phyloP scores from a whole-genome alignment of 2,329 filamentous ascomycete genomes.

The Graphilbum fragrans region DNA sequence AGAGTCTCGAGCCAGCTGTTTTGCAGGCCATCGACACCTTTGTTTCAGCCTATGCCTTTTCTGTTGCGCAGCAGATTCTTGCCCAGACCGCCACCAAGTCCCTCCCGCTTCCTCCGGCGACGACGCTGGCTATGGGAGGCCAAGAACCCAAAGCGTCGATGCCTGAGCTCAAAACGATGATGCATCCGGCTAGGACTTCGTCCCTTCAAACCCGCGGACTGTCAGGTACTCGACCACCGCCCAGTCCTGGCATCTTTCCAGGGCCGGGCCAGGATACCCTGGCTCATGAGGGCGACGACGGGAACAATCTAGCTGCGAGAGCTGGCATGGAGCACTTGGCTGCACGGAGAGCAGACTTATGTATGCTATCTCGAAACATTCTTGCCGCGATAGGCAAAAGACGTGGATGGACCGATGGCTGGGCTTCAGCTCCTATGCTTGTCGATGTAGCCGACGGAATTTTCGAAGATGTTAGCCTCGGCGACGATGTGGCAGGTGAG shows the following conservation, averaged over 20 bases:
- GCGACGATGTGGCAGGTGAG: conserved; percentile 18
- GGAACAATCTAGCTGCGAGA: conserved; percentile 40
- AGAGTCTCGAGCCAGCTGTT: conserved; percentile 22
- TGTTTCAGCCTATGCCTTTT: conserved; percentile 67
- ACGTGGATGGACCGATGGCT: conserved; percentile 65
- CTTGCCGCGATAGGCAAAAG: conserved; percentile 62
- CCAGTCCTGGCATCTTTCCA: conserved; percentile 42
- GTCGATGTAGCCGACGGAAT: conserved; percentile 25
- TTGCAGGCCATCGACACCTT: conserved; percentile 56
- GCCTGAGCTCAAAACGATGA: conserved; percentile 57
- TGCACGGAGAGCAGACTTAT: conserved; percentile 70
- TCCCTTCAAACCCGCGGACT: conserved; percentile 39
- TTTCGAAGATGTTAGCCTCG: conserved; percentile 47
- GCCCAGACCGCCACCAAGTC: conserved; percentile 61
- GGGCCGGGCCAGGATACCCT: conserved; percentile 26
- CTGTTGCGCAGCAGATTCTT: conserved; percentile 63
- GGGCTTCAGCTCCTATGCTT: conserved; percentile 47
- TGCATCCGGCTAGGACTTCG: conserved; percentile 53
- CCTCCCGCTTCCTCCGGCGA: conserved; percentile 52
- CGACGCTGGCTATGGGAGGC: conserved; percentile 29
- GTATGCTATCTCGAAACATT: conserved; percentile 66
- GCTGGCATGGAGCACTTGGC: conserved; percentile 70
- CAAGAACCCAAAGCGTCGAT: conserved; percentile 51
- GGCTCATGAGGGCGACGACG: conserved; percentile 19
- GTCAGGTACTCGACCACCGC: conserved; percentile 20